Evolutionary conservation across 2,329 filamentous ascomycete genomes (phyloP), one percentile per base, ranked within the genome.

Genomic region (Cordyceps militaris): DNA sequence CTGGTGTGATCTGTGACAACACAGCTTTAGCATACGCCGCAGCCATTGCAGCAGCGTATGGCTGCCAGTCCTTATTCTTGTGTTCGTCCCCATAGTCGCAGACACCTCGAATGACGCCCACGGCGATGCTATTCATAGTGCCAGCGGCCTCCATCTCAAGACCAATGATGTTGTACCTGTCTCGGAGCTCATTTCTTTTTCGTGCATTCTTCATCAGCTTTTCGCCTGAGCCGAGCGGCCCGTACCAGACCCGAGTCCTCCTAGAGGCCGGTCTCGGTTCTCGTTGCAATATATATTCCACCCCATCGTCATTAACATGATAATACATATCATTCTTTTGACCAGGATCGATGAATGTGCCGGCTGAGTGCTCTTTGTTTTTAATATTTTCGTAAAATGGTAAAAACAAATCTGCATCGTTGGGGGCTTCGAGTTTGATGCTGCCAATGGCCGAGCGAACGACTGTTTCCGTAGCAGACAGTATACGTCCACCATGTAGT

Each of bases 191-290:
- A 38, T 38, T 16, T 6, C 34, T 10, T 14, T 6, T 16, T 13
- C 34, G 34, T 6, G 34, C 11, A 16, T 38, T 38, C 34, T 38
- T 38, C 34, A 38, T 38, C 11, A 38, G 34, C 11, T 16, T 38
- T 5, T 38, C 34, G 11, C 34, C 34, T 6, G 34, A 38, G 6
- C 34, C 34, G 6, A 38, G 11, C 11, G 34, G 13, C 28, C 69
- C 70, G 46, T 72, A 72, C 69, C 69, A 73, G 1, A 71, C 66
- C 43, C 57, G 60, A 9, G 65, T 69, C 0, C 70, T 66, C 14
- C 54, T 57, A 0, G 21, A n/a, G 11, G 56, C 46, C 1, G 61
- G 62, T 8, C 70, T 60, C 34, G 0, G 48, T 8, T 57, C 53
- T 44, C 67, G 61, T 5, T 61, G 23, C 6, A 67, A 56, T 0